Evolutionary conservation across 202 grass and related monocot species (phyloP), one percentile per base, ranked within the genome.

Genomic region (Zizania palustris): DNA sequence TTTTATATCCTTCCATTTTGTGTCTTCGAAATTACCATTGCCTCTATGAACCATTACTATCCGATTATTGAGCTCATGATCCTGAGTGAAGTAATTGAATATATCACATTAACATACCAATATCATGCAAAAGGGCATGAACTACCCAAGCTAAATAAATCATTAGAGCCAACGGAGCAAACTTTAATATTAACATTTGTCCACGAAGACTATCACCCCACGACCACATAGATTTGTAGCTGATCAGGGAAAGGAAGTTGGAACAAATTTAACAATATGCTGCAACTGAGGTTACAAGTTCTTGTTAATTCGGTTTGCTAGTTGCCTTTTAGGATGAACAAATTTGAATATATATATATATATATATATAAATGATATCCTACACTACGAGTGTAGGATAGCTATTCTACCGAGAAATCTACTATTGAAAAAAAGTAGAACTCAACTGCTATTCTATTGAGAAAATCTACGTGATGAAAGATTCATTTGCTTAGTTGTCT

Each of bases 61-160:
- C 85, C 96, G 83, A 78, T 83, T 90, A 63, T 99, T 99, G 68
- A 99, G 85, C 74, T 87, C 90, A 76, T 87, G 78, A 87, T 99
- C 96, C 96, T 99, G 82, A 66, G 67, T 73, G 74, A 83, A 62
- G 3, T 42, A 85, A 39, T 81, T 51, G 53, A 38, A 78, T 16
- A 88, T 33, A 60, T 51, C 37, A 18, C 62, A 63, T 85, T 89
- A 68, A 77, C 19, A 81, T 51, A 72, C 3, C 66, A 72, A 88
- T 43, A 44, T 7, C 28, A 77, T 73, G 6, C 6, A 66, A 36
- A 20, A 53, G 65, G 50, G 33, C 65, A 81, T 21, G n/a, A 79
- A 9, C 62, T 6, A 56, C 61, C 20, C 45, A 75, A 55, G 56
- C 16, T 19, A 79, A 71, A 18, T 40, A 66, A 76, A 73, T 46